These are phyloP conservation scores for Erysimum cheiri DNA, from an alignment of 441 rosid genomes.

Conservation along the genomic window DNA sequence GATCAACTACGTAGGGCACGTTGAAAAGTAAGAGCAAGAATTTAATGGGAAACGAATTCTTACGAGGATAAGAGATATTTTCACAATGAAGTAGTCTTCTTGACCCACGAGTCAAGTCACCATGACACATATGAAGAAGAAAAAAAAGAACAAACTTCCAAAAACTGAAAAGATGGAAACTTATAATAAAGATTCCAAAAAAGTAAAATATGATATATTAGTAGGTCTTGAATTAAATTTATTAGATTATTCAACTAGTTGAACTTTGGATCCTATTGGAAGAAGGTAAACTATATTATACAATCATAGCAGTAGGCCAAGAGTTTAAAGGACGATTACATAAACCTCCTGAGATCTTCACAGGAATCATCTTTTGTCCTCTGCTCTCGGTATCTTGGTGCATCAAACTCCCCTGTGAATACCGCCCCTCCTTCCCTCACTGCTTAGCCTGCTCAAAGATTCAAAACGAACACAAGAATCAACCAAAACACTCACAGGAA, in stretches of 20 bases:
- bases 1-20: neutral
- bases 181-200: neutral
- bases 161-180: neutral
- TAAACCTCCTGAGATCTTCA: constrained; percentile 29
- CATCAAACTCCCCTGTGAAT: constrained; percentile 25
- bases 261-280: constrained; percentile 11
- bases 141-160: neutral
- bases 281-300: constrained; percentile 15
- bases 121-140: neutral
- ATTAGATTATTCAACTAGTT: constrained; percentile 19
- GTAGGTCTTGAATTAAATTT: neutral
- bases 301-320: constrained; percentile 21
- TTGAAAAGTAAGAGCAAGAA: neutral
- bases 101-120: neutral
- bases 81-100: neutral
- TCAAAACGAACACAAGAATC: neutral
- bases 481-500: constrained; percentile 19
- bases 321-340: constrained; percentile 3
- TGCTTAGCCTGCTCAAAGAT: constrained; percentile 35
- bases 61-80: too few species aligned
- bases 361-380: constrained; percentile 12
- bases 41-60: neutral
- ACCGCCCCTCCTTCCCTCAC: constrained; percentile 16
- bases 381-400: constrained; percentile 22
- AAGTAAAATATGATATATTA: neutral